Percentiles rank a stretch among this genome's conserved stretches.
Conservation (phyloP, 2,329 filamentous ascomycete genomes). For the Aspergillus pseudoterreus region DNA sequence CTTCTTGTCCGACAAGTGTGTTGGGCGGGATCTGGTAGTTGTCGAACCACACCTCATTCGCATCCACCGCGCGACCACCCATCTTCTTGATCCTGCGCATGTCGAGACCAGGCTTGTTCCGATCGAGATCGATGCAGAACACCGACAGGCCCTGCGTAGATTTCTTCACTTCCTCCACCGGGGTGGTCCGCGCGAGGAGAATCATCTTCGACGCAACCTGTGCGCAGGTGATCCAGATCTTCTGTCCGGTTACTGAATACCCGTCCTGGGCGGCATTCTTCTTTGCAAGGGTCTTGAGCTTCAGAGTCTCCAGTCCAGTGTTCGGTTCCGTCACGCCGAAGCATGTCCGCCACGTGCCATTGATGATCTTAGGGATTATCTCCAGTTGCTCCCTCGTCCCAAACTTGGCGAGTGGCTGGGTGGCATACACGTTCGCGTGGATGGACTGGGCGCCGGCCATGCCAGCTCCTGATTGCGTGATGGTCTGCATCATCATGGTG, state of each 20-base stretch:
- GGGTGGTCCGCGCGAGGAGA: constrained; percentile 71
- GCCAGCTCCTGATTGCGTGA: constrained; percentile 69
- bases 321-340: constrained; percentile 86
- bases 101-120: constrained; percentile 56
- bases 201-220: constrained; percentile 83
- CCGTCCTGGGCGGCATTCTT: constrained; percentile 50
- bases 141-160: constrained; percentile 73
- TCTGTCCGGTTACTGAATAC: constrained; percentile 71
- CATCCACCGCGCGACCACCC: constrained; percentile 77
- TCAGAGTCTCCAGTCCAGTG: constrained; percentile 72
- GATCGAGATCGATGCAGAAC: constrained; percentile 76
- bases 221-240: constrained; percentile 86
- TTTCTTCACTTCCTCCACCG: constrained; percentile 63
- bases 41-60: constrained; percentile 86
- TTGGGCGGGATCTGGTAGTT: constrained; percentile 64
- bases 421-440: constrained; percentile 55
- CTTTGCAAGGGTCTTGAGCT: constrained; percentile 62
- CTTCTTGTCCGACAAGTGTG: constrained; percentile 67
- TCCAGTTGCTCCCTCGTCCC: constrained; percentile 62
- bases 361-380: constrained; percentile 68
- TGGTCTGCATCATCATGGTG: constrained; percentile 83
- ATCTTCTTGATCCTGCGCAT: constrained; percentile 77
- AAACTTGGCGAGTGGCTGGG: constrained; percentile 70
- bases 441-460: constrained; percentile 65
- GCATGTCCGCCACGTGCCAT: constrained; percentile 67